Percentiles rank a stretch among this genome's conserved stretches.
Conservation (phyloP, 73 alveolate species). For the Tetrahymena malaccensis region DNA sequence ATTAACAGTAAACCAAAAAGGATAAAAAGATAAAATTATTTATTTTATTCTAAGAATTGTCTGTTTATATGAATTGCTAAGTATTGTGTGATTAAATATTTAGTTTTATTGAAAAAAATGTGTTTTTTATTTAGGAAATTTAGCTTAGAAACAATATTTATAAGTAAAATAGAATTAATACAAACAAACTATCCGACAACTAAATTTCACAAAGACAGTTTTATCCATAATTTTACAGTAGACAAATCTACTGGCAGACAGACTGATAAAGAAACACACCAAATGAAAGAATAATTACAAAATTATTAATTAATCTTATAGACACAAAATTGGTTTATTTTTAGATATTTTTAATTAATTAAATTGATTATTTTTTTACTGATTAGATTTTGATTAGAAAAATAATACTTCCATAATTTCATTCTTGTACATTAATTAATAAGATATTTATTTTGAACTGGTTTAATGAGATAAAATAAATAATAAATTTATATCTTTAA, state of each 20-base stretch:
- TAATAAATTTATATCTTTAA: too few relatives aligned
- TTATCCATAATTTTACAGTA: neutral
- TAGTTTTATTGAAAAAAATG: too few relatives aligned
- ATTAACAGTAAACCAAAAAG: too few relatives aligned
- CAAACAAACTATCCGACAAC: too few relatives aligned
- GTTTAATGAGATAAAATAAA: too few relatives aligned
- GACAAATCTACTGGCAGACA: neutral
- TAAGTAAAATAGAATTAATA: too few relatives aligned
- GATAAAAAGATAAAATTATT: too few relatives aligned
- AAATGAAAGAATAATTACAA: neutral
- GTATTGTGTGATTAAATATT: too few relatives aligned
- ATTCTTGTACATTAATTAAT: neutral
- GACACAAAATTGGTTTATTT: neutral
- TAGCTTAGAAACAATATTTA: too few relatives aligned
- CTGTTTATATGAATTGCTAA: too few relatives aligned
- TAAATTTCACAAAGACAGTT: neutral
- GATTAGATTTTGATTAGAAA: neutral
- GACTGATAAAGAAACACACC: neutral
- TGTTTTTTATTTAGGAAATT: too few relatives aligned
- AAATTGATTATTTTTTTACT: neutral
- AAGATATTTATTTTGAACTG: neutral
- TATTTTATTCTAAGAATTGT: too few relatives aligned
- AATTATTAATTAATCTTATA: neutral
- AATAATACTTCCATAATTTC: neutral
- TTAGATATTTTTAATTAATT: neutral